These are phyloP conservation scores for Cyberlindnera saturnus DNA, from an alignment of 805 yeast genomes.

Conservation along the genomic window DNA sequence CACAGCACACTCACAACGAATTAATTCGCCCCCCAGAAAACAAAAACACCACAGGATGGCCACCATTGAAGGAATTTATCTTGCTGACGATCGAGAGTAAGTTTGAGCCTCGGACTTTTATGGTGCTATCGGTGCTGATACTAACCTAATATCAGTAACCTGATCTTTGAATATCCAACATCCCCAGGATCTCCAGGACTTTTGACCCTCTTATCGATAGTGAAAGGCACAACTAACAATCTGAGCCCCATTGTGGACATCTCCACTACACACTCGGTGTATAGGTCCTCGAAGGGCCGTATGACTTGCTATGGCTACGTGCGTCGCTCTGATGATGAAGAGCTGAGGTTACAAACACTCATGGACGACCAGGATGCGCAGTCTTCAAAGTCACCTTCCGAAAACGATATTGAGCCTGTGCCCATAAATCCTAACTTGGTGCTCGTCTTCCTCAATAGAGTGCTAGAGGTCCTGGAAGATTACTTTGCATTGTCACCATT, in stretches of 20 bases:
- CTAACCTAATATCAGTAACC: constrained; percentile 20
- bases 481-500: constrained; percentile 57
- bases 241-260: constrained; percentile 16
- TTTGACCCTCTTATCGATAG: constrained; percentile 22
- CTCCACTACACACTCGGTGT: constrained; percentile 15
- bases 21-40: background rate
- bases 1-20: background rate
- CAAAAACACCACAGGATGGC: constrained; percentile 18
- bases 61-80: constrained; percentile 33
- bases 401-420: constrained; percentile 5
- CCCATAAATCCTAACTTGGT: constrained; percentile 47
- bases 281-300: constrained; percentile 10
- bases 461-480: constrained; percentile 47
- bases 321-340: constrained; percentile 6
- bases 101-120: constrained; percentile 6
- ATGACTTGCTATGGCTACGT: constrained; percentile 15
- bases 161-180: constrained; percentile 33
- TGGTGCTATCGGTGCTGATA: background rate
- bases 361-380: constrained; percentile 1
- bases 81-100: constrained; percentile 35
- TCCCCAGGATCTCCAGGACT: constrained; percentile 27
- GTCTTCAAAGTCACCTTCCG: background rate
- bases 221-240: constrained; percentile 13
- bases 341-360: constrained; percentile 13
- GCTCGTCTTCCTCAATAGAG: constrained; percentile 41